phyloP scores from a whole-genome alignment of 1,284 basidiomycete genomes.

The Malassezia restricta region DNA sequence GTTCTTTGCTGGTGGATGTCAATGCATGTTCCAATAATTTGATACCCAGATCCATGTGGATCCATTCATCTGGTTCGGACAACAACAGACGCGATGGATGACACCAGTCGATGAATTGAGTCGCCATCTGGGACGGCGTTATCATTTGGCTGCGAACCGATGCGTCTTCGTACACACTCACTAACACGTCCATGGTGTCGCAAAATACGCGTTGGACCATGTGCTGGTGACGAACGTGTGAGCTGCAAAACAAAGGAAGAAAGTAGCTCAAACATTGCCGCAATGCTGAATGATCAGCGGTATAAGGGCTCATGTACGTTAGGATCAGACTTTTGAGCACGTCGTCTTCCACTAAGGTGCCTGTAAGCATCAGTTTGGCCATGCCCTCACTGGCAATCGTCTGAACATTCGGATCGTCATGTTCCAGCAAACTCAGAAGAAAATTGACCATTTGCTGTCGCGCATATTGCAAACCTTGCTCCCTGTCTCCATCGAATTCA shows the following conservation, averaged over 20 bases:
- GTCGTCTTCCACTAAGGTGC: conserved; percentile 48
- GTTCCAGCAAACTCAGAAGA: conserved; percentile 51
- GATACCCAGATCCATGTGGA: conserved; percentile 68
- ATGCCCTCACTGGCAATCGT: conserved; percentile 70
- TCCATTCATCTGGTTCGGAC: conserved; percentile 48
- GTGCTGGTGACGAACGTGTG: conserved; percentile 65
- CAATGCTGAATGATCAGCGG: conserved; percentile 68
- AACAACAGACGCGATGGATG: conserved; percentile 66
- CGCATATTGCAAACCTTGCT: conserved; percentile 19
- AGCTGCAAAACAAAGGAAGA: conserved; percentile 85
- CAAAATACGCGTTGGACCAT: conserved; percentile 61
- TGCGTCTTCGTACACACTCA: conserved; percentile 59
- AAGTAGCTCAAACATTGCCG: conserved; percentile 91
- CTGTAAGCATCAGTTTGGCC: conserved; percentile 76
- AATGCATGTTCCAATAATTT: conserved; percentile 58
- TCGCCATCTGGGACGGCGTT: conserved; percentile 63
- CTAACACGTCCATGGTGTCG: neutral
- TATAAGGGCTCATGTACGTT: conserved; percentile 77
- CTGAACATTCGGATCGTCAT: conserved; percentile 58
- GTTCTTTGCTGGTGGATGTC: conserved; percentile 49
- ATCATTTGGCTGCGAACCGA: conserved; percentile 71
- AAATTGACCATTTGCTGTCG: conserved; percentile 34
- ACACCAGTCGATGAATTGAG: conserved; percentile 84
- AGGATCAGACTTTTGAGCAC: conserved; percentile 65
- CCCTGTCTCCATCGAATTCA: conserved; percentile 14